A percentile compares a stretch with the other conserved stretches of the same genome.
Evolutionary conservation across 805 yeast species (phyloP).

Genomic region (Candida lessepsii): DNA sequence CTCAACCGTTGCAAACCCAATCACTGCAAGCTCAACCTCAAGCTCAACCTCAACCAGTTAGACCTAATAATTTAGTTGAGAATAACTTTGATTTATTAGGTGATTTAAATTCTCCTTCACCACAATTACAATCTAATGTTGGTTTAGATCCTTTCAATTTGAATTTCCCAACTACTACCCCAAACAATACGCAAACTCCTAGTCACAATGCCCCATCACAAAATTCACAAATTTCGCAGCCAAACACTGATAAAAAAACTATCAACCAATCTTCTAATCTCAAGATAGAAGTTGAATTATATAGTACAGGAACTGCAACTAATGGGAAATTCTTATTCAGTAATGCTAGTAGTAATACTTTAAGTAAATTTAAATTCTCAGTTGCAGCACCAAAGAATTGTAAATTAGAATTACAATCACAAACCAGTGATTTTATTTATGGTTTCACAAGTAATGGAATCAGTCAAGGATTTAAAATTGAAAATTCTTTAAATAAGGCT

Average conservation of each 20-base stretch:
- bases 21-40: conserved; percentile 7
- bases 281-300: conserved; percentile 47
- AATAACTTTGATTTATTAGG: conserved; percentile 29
- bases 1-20: conserved; percentile 9
- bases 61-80: conserved; percentile 11
- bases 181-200: conserved; percentile 22
- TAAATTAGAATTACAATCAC: conserved; percentile 58
- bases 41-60: conserved; percentile 13
- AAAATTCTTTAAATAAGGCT: conserved; percentile 31
- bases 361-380: conserved; percentile 55
- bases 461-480: conserved; percentile 48
- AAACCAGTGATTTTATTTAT: conserved; percentile 53
- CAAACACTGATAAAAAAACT: conserved; percentile 10
- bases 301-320: conserved; percentile 33
- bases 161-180: conserved; percentile 39
- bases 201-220: conserved; percentile 11
- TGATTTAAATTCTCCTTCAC: conserved; percentile 43
- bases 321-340: conserved; percentile 51
- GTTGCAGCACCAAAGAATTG: conserved; percentile 71
- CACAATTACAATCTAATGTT: conserved; percentile 28
- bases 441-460: conserved; percentile 50
- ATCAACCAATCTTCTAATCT: conserved; percentile 48
- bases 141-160: conserved; percentile 42
- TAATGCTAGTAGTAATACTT: conserved; percentile 44
- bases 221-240: neutral